Evolutionary conservation across 1,284 basidiomycete genomes (phyloP).

Genomic region (Heterobasidion occidentale): DNA sequence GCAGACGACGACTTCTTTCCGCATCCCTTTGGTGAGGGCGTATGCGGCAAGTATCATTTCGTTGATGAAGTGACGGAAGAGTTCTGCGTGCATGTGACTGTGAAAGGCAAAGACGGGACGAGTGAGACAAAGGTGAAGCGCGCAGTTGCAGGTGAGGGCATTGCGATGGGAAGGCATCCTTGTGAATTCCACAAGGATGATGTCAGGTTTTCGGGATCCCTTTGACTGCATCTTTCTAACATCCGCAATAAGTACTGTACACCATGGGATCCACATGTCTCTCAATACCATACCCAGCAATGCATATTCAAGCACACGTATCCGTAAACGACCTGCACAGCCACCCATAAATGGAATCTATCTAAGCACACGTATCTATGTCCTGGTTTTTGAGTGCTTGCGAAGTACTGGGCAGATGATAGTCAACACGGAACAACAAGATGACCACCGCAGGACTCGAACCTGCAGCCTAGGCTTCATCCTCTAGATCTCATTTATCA

Average conservation of each 20-base stretch:
- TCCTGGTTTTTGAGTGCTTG: no score
- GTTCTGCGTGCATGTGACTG: slow-evolving; percentile 30
- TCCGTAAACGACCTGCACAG: no score
- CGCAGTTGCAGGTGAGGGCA: slow-evolving; percentile 55
- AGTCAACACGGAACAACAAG: no score
- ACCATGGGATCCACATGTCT: no score
- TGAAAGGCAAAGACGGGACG: slow-evolving; percentile 9
- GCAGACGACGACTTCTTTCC: slow-evolving; percentile 60
- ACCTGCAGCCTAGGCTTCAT: slow-evolving; percentile 55
- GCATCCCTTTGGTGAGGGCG: slow-evolving; percentile 56
- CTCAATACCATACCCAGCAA: no score
- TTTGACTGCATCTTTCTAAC: not conserved
- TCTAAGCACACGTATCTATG: no score
- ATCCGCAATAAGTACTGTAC: no score
- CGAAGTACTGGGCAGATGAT: no score
- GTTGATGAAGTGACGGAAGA: slow-evolving; percentile 49
- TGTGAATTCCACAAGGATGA: slow-evolving; percentile 55
- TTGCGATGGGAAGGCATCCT: slow-evolving; percentile 58
- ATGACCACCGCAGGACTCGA: slow-evolving; percentile 81
- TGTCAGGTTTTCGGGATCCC: slow-evolving; percentile 2
- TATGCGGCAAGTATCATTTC: slow-evolving; percentile 53
- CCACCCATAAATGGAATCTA: no score
- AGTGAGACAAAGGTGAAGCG: slow-evolving; percentile 27
- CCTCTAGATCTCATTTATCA: no score
- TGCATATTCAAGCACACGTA: no score